Evolutionary conservation across 2,329 filamentous ascomycete genomes (phyloP), one percentile per base, ranked within the genome.

Genomic region (Aspergillus sp.): DNA sequence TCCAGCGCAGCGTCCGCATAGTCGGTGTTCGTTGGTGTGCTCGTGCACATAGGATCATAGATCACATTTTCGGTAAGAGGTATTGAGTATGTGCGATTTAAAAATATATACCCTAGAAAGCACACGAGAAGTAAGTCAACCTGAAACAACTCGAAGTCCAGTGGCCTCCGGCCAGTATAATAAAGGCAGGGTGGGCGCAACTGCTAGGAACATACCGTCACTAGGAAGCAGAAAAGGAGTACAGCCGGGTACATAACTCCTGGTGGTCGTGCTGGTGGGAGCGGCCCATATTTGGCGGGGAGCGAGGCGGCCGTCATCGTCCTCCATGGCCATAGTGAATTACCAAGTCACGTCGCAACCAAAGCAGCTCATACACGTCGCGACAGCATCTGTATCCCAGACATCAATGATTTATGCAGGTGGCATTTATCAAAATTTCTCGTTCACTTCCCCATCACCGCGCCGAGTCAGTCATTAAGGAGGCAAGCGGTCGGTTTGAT

Each of bases 161-260:
- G 41, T 17, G 15, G 34, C 19, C 6, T 17, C 27, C 6, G n/a
- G 8, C 45, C 34, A 19, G 17, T 34, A 22, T 34, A 15, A n/a
- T 17, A 4, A 9, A 33, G 11, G 22, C 41, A 33, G 8, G 20
- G 19, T 15, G 41, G 9, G 15, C 20, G 51, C 11, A 42, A 56
- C 8, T 9, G 30, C 20, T 11, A 17, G 20, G 8, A 33, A 40
- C 74, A 58, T 68, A 77, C 86, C 86, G 65, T 81, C 77, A 61
- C 82, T 83, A 40, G 85, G 85, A 17, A 89, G 78, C 22, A 83
- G 81, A 67, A 86, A 85, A 27, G 86, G 84, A 19, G 84, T 85
- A 68, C 86, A 89, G 64, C 83, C 81, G 62, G 82, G 70, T 8
- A 64, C 59, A 52, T 75, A 72, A 3, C 68, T 59, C 39, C 72